A percentile compares a stretch with the other conserved stretches of the same genome.
Conservation (phyloP, 208 protist species). For the Angomonas ambiguus region DNA sequence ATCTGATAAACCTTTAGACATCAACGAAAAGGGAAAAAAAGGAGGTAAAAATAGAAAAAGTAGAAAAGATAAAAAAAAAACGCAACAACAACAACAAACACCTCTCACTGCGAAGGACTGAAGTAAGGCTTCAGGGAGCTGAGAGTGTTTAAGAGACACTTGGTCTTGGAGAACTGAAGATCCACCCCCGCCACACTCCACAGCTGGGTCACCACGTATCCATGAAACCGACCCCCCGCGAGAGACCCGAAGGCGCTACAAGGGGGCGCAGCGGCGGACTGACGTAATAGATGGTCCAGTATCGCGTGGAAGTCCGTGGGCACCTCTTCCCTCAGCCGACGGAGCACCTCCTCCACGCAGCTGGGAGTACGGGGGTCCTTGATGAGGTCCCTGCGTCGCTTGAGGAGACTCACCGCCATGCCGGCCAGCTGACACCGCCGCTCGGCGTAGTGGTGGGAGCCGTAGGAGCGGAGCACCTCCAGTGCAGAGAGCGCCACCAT, state of each 20-base stretch:
- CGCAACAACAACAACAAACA: too few relatives aligned
- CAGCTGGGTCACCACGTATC: slow-evolving; percentile 8
- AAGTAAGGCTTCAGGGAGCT: not conserved
- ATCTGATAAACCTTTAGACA: not conserved
- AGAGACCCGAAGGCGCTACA: too few relatives aligned
- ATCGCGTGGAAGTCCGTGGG: slow-evolving; percentile 13
- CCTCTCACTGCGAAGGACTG: too few relatives aligned
- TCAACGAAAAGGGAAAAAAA: slow-evolving; percentile 6
- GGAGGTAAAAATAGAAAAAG: slow-evolving; percentile 9
- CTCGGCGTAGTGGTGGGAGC: not conserved
- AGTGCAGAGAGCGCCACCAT: slow-evolving; percentile 14
- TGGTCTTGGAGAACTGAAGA: not conserved
- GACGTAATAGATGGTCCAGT: slow-evolving; percentile 13
- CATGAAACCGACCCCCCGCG: not conserved
- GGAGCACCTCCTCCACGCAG: slow-evolving; percentile 15
- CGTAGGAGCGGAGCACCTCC: slow-evolving; percentile 1
- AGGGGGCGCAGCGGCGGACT: too few relatives aligned
- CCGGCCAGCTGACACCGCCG: slow-evolving; percentile 18
- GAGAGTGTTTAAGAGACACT: not conserved
- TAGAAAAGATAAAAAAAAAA: slow-evolving; percentile 13
- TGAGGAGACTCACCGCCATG: slow-evolving; percentile 14
- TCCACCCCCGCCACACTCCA: slow-evolving; percentile 13
- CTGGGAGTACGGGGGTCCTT: slow-evolving; percentile 7
- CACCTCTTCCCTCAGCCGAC: slow-evolving; percentile 13
- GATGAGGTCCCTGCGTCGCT: not conserved